Conservation (phyloP, 2,329 filamentous ascomycete genomes). For the Penicillium sp. region DNA sequence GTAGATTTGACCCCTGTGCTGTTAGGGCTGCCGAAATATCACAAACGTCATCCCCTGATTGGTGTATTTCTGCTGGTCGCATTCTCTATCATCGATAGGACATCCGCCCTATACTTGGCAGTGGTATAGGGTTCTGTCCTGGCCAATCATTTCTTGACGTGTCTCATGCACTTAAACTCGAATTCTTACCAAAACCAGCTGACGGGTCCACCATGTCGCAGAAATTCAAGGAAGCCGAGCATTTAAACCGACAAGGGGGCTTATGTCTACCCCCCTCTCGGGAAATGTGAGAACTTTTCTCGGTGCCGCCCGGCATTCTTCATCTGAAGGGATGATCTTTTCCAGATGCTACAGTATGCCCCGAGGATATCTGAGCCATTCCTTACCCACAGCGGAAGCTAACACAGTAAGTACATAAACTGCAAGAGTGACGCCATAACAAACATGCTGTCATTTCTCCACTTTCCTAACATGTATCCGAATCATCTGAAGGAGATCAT, state of each 20-base stretch:
- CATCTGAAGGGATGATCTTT: not conserved
- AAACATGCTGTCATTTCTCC: not conserved
- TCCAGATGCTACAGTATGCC: not conserved
- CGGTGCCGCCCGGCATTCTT: not conserved
- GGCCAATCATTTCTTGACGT: conserved; percentile 1
- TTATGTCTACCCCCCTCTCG: not conserved
- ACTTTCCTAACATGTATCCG: not conserved
- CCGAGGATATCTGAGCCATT: not conserved
- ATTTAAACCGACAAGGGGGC: not conserved
- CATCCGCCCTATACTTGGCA: conserved; percentile 3
- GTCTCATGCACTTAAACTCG: not conserved
- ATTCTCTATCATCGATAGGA: not conserved
- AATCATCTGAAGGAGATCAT: not conserved
- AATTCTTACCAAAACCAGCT: not conserved
- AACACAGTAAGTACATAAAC: not conserved
- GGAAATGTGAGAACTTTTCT: not conserved
- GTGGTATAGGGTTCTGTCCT: not conserved
- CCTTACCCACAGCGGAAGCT: not conserved
- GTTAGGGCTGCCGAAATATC: conserved; percentile 10
- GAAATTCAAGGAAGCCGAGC: not conserved
- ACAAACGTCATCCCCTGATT: not conserved
- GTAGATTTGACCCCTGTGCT: conserved; percentile 8
- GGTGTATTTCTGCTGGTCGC: not conserved
- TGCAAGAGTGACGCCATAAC: not conserved
- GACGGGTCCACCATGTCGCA: not conserved